Percentiles rank a stretch among this genome's conserved stretches.
These are phyloP conservation scores for Komagataella populi DNA, from an alignment of 805 yeast species.

Conservation along the genomic window DNA sequence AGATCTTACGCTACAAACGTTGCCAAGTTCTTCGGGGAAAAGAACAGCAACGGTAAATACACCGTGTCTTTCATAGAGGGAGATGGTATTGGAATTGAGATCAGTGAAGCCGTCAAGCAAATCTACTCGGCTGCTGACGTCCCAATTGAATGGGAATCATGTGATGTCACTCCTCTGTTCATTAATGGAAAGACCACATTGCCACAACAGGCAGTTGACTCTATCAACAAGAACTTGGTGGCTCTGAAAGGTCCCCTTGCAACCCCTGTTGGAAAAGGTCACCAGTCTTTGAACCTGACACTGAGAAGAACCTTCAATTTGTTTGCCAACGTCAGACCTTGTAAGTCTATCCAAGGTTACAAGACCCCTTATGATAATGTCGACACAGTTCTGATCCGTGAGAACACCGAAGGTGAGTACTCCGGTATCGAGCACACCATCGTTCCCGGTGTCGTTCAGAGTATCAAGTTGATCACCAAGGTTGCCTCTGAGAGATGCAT, in stretches of 20 bases:
- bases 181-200: constrained; percentile 88
- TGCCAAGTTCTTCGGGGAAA: constrained; percentile 54
- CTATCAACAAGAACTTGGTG: constrained; percentile 83
- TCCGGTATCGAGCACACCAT: constrained; percentile 98
- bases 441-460: constrained; percentile 97
- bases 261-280: constrained; percentile 98
- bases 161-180: constrained; percentile 88
- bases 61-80: constrained; percentile 95
- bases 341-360: constrained; percentile 87
- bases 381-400: constrained; percentile 93
- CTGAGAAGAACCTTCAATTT: constrained; percentile 93
- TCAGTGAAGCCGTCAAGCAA: constrained; percentile 85
- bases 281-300: constrained; percentile 92
- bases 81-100: constrained; percentile 96
- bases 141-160: constrained; percentile 95
- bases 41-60: constrained; percentile 69
- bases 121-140: constrained; percentile 90
- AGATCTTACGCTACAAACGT: constrained; percentile 16
- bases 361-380: constrained; percentile 83
- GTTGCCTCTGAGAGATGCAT: constrained; percentile 95
- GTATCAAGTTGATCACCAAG: constrained; percentile 92
- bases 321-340: constrained; percentile 96
- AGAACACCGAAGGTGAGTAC: constrained; percentile 98
- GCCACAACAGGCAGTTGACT: constrained; percentile 77
- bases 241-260: constrained; percentile 98